Evolutionary conservation across 139 green algal species (phyloP), one percentile per base, ranked within the genome.

Genomic region (Zygnema circumcarinatum): DNA sequence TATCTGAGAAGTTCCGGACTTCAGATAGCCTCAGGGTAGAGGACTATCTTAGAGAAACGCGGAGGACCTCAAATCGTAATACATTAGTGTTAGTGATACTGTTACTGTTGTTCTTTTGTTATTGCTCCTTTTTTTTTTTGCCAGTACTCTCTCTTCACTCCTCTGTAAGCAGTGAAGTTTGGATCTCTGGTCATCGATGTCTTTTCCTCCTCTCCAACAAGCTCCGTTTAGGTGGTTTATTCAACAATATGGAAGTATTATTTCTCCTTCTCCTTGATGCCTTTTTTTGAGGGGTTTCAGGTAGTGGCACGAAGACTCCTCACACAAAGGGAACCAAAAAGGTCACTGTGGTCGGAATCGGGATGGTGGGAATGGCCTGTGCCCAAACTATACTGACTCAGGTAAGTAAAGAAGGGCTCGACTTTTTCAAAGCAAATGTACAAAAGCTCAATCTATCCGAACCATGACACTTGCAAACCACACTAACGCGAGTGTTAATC

Each of bases 331-430:
- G 16, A 7, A 25, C 16, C 7, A 62, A 62, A 62, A 87, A 87
- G 11, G 39, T 87, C 21, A 87, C 80, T 2, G 80, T 87, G 20
- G 73, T 87, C 32, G 80, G 80, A 2, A 73, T 87, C 31, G 80
- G 80, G 2, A 87, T 73, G 16, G 73, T 87, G 2, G 80, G 80
- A 21, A 87, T 87, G 80, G 80, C 76, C 7, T 84, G 76, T 52
- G 56, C 56, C 7, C 69, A 78, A 3, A 42, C 36, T 36, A 42
- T 42, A 3, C 3, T 78, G 3, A 29, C 69, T 40, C 35, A 39
- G 16, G 69, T 53, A 42, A 29, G 35, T 40, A 42, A 39, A 36
- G 69, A 78, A 62, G 47, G 7, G 16, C 16, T 25, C 7, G 16
- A 25, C 7, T 62, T 62, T 62, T 62, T 62, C 7, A 62, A 62